phyloP scores from a whole-genome alignment of 2,329 filamentous ascomycete species.

The Zarea fungicola region DNA sequence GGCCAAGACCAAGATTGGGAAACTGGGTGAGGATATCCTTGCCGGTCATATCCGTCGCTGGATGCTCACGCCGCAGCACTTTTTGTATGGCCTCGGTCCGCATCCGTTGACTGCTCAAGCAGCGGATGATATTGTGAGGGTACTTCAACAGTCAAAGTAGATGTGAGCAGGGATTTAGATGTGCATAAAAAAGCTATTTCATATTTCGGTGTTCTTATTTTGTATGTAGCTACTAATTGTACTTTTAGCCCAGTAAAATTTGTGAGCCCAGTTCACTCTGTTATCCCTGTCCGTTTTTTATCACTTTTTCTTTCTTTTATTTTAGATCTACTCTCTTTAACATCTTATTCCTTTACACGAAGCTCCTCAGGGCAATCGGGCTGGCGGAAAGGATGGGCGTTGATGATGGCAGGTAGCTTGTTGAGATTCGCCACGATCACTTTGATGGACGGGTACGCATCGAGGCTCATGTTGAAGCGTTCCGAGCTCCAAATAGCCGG shows the following conservation, averaged over 20 bases:
- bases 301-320: not conserved
- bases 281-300: not conserved
- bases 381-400: conserved; percentile 50
- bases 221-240: too few species aligned
- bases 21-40: conserved; percentile 12
- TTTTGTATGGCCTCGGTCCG: conserved; percentile 4
- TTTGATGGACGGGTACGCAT: conserved; percentile 40
- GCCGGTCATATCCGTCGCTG: conserved; percentile 7
- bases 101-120: conserved; percentile 1
- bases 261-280: not conserved
- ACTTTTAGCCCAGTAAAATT: too few species aligned
- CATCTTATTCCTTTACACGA: conserved; percentile 10
- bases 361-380: conserved; percentile 39
- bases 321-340: not conserved
- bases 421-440: conserved; percentile 42
- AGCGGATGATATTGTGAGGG: not conserved
- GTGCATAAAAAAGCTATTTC: too few species aligned
- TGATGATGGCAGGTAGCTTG: conserved; percentile 43
- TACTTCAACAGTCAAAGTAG: not conserved
- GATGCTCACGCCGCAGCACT: conserved; percentile 12
- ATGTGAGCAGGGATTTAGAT: not conserved
- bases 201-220: too few species aligned
- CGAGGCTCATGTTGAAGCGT: conserved; percentile 48
- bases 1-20: conserved; percentile 10
- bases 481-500: conserved; percentile 55